Conservation (phyloP, 192 early-diverging fungal genomes). For the Dissophora ornata region DNA sequence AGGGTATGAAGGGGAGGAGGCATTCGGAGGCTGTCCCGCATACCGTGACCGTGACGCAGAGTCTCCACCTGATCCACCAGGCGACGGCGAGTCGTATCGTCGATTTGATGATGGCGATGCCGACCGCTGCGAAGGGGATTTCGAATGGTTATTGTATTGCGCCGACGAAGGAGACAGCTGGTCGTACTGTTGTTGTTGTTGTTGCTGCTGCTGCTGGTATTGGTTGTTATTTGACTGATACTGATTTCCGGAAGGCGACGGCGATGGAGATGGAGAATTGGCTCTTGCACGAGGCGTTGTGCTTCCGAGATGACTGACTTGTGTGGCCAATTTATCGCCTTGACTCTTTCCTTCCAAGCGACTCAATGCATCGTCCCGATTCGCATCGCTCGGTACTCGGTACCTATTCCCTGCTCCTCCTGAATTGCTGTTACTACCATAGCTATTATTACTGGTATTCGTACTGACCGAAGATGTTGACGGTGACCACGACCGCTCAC, state of each 20-base stretch:
- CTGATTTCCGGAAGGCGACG: slow-evolving; percentile 1
- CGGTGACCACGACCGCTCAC: slow-evolving; percentile 22
- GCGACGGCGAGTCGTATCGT: slow-evolving; percentile 32
- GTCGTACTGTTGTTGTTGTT: slow-evolving; percentile 7
- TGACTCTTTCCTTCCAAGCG: slow-evolving; percentile 45
- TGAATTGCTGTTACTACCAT: slow-evolving; percentile 6
- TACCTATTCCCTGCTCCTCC: slow-evolving; percentile 13
- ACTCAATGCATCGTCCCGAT: slow-evolving; percentile 50
- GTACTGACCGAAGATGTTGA: slow-evolving; percentile 1
- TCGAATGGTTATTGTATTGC: slow-evolving; percentile 10
- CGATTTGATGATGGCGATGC: slow-evolving; percentile 23
- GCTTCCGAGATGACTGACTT: slow-evolving; percentile 49
- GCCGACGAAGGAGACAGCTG: slow-evolving; percentile 33
- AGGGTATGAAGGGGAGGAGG: slow-evolving; percentile 3
- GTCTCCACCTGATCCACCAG: neutral
- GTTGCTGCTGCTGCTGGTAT: neutral
- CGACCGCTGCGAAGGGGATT: slow-evolving; percentile 20
- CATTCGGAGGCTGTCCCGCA: slow-evolving; percentile 1
- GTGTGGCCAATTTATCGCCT: slow-evolving; percentile 28
- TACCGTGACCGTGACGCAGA: neutral
- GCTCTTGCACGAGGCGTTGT: slow-evolving; percentile 31
- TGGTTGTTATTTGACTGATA: slow-evolving; percentile 10
- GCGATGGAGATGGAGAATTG: slow-evolving; percentile 16
- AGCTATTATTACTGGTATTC: slow-evolving; percentile 13
- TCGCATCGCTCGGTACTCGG: slow-evolving; percentile 36